Evolutionary conservation across 345 rosid species (phyloP).

Genomic region (Rhodomyrtus tomentosa): DNA sequence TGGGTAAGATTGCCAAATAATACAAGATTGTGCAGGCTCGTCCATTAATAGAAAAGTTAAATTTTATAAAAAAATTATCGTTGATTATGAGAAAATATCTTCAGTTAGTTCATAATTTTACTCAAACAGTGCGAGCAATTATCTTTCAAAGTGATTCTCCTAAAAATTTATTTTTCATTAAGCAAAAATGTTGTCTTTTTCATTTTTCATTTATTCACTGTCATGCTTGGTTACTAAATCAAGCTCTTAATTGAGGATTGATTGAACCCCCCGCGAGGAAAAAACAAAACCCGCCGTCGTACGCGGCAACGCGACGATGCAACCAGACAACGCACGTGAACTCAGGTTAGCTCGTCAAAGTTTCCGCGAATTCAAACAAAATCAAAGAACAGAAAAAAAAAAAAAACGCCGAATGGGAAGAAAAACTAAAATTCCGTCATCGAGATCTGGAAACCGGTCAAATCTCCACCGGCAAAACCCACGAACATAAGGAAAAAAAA

Average conservation of each 20-base stretch:
- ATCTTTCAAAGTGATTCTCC: neutral
- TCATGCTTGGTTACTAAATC: neutral
- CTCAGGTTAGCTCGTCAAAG: neutral
- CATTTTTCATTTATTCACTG: neutral
- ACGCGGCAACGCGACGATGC: neutral
- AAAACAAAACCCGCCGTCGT: neutral
- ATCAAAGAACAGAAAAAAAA: neutral
- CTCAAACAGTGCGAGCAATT: neutral
- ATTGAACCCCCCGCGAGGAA: neutral
- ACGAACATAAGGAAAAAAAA: neutral
- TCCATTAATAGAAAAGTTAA: neutral
- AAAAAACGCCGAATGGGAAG: too few species aligned
- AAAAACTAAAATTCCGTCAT: neutral
- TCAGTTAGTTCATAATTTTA: neutral
- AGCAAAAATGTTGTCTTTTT: neutral
- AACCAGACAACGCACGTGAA: neutral
- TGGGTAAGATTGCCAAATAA: neutral
- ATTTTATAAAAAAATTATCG: accelerated
- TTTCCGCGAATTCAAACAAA: neutral
- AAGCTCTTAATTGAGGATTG: neutral
- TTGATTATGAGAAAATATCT: too few species aligned
- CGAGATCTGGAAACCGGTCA: neutral
- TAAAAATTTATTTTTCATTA: neutral
- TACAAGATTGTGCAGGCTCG: neutral
- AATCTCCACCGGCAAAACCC: neutral